Base-by-base conservation (phyloP, 2,329 filamentous ascomycete species). In the Pseudocercospora crystallina region DNA sequence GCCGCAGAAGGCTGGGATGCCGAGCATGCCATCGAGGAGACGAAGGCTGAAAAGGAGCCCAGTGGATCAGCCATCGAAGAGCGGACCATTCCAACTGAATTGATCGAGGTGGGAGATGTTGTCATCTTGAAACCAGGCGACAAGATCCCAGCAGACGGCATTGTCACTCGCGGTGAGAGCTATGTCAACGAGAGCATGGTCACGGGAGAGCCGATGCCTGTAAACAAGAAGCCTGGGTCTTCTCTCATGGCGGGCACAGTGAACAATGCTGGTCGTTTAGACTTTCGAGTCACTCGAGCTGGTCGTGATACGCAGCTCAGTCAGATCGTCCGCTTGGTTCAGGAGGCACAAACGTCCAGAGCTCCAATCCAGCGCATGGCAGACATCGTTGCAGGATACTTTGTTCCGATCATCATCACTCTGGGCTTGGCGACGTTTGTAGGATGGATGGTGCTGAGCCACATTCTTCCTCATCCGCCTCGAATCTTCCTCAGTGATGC, bases 141-240 rank as follows among this genome's bases (percentile, higher is more conserved):
- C 74, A 97, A 97, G 75, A 90, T 99, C 51, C 92, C 94, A 1
- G 92, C 92, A 1, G 94, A 99, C 67, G 94, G 94, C 41, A 80
- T 83, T 8, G 81, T 99, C 45, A 89, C 90, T 49, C 84, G 87
- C 46, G 94, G 94, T 30, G 89, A 96, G 71, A 95, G 90, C 32
- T 96, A 95, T 64, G 83, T 96, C 15, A 90, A 99, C 60, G 94
- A 99, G 73, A 96, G 90, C 67, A 97, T 97, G 92, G 91, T 99
- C 42, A 99, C 94, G 5, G 94, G 94, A 59, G 94, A 99, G 73
- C 88, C 94, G 2, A 92, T 96, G 81, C 92, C 94, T 0, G 90
- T 97, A 32, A 84, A 90, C 63, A 99, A 99, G 73, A 85, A 82
- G 60, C 86, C 89, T 63, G 90, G 88, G 8, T 84, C 84, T 60